Evolutionary conservation across 2,329 filamentous ascomycete species (phyloP), one percentile per base, ranked within the genome.

Genomic region (Colletotrichum somersetense): DNA sequence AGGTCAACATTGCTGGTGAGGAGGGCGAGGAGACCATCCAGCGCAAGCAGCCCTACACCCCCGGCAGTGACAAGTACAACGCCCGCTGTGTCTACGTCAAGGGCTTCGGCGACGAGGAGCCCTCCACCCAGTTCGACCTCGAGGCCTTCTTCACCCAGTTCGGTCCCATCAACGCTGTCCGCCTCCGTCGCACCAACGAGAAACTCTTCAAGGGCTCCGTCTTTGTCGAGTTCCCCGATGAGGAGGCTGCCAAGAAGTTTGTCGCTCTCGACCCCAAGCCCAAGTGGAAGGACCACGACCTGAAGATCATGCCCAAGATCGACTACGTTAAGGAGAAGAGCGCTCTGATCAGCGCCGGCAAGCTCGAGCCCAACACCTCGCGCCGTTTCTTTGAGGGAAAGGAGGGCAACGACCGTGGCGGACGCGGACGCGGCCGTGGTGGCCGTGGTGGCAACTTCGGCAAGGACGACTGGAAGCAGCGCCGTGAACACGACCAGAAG

Each of bases 131-230:
- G 83, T 94, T 97, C 81, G 94, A 98, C 75, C 92, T 99, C 69
- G 96, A 99, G 85, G 91, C 91, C 73, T 98, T 97, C 86, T 97
- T 98, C 81, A 87, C 91, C 67, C 89, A 91, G 71, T 95, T 91
- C 80, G 96, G 95, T 58, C 88, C 92, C 42, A 89, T 94, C 77
- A 94, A 93, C 78, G 89, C 91, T 58, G 91, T 99, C 74, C 95
- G 96, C 79, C 92, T 99, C 74, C 94, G 97, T 76, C 94, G 96
- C 75, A 87, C 86, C 61, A 86, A 88, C 55, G 85, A 91, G 73
- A 91, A 91, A 78, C 84, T 88, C 64, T 99, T 98, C 91, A 99
- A 99, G 88, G 95, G 96, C 76, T 97, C 94, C 76, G 94, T 97
- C 71, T 98, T 98, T 80, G 94, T 97, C 75, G 96, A 98, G 82